Percentiles rank a stretch among this genome's conserved stretches.
Conservation (phyloP, 768 basidiomycete genomes). For the Antrodiella citrinella region DNA sequence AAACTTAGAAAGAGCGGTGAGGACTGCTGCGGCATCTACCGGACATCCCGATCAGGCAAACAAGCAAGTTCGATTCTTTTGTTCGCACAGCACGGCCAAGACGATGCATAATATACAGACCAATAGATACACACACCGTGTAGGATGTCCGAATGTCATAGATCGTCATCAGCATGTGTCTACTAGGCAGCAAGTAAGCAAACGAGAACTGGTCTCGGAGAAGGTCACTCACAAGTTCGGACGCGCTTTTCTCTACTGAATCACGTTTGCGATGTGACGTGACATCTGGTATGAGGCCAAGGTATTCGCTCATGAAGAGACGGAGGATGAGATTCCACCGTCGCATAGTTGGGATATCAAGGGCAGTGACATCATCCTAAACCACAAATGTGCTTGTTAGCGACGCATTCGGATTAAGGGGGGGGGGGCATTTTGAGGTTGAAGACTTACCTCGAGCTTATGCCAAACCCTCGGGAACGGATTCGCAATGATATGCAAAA, state of each 20-base stretch:
- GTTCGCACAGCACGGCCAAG: no score
- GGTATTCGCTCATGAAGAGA: slow-evolving; percentile 86
- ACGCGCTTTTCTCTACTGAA: neutral
- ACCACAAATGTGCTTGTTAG: neutral
- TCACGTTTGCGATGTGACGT: neutral
- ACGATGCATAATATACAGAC: no score
- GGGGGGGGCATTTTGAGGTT: slow-evolving; percentile 2
- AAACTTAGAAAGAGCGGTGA: no score
- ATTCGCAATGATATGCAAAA: slow-evolving; percentile 83
- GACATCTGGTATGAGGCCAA: slow-evolving; percentile 50
- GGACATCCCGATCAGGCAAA: no score
- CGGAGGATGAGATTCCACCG: slow-evolving; percentile 87
- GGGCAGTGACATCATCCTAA: slow-evolving; percentile 83
- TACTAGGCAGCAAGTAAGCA: no score
- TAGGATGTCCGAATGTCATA: no score
- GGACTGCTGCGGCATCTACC: no score
- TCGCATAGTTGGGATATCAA: slow-evolving; percentile 79
- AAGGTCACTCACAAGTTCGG: slow-evolving; percentile 22
- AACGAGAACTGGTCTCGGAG: no score
- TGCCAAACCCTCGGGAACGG: slow-evolving; percentile 94
- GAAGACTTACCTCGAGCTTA: slow-evolving; percentile 48
- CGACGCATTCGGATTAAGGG: slow-evolving; percentile 3
- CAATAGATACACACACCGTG: no score
- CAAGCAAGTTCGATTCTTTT: no score
- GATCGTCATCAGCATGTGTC: no score